Evolutionary conservation across 2,329 filamentous ascomycete genomes (phyloP).

Genomic region (Epichloe uncinata): DNA sequence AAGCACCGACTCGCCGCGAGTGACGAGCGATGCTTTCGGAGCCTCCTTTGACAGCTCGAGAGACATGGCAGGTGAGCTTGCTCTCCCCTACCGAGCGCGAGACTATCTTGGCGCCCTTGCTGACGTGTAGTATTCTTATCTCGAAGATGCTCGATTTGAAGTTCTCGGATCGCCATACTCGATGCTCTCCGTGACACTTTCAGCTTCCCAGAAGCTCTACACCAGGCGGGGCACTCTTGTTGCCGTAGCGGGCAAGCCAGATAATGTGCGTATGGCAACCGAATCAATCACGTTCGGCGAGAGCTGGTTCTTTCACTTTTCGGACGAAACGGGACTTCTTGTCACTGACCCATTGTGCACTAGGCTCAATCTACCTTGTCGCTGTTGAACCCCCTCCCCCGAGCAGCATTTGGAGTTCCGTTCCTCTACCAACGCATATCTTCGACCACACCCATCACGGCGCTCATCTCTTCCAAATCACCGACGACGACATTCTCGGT

Average conservation of each 20-base stretch:
- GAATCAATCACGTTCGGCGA: neutral
- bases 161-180: slow-evolving; percentile 87
- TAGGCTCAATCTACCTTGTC: slow-evolving; percentile 83
- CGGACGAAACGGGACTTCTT: neutral
- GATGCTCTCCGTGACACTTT: slow-evolving; percentile 82
- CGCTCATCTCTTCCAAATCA: slow-evolving; percentile 77
- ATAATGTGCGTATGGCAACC: slow-evolving; percentile 66
- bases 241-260: slow-evolving; percentile 75
- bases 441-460: slow-evolving; percentile 76
- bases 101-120: neutral
- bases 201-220: slow-evolving; percentile 86
- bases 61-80: slow-evolving; percentile 36
- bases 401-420: slow-evolving; percentile 71
- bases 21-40: slow-evolving; percentile 43
- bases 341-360: neutral
- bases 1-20: slow-evolving; percentile 38
- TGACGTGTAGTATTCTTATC: neutral
- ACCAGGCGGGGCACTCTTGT: slow-evolving; percentile 86
- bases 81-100: neutral
- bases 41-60: slow-evolving; percentile 28
- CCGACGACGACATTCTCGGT: slow-evolving; percentile 77
- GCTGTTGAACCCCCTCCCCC: slow-evolving; percentile 60
- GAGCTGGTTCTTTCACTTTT: neutral
- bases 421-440: slow-evolving; percentile 91
- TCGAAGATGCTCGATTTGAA: slow-evolving; percentile 84